Conservation (phyloP, 192 early-diverging fungal genomes). For the Backusella macrospora region DNA sequence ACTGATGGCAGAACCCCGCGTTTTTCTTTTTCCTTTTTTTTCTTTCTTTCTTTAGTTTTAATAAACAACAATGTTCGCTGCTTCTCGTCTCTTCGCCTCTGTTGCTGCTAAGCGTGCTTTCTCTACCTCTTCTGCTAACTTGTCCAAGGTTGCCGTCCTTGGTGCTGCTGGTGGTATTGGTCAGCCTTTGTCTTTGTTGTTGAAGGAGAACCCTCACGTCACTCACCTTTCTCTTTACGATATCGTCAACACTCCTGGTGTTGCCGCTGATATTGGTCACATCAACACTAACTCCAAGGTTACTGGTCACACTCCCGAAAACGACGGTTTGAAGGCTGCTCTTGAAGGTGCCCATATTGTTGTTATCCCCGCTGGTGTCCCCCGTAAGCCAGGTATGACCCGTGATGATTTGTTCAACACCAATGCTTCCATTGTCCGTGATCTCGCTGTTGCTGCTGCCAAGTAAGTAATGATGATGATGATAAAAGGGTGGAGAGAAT, state of each 20-base stretch:
- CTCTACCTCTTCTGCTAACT: conserved; percentile 29
- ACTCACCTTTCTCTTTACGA: conserved; percentile 92
- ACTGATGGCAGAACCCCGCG: not conserved
- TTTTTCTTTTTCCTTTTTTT: conserved; percentile 15
- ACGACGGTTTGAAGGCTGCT: conserved; percentile 50
- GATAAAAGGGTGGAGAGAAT: conserved; percentile 16
- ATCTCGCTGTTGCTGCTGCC: conserved; percentile 77
- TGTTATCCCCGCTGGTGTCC: conserved; percentile 96
- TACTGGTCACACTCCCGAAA: conserved; percentile 69
- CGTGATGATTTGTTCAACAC: conserved; percentile 99
- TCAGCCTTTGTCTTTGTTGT: conserved; percentile 92
- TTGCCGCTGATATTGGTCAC: conserved; percentile 93
- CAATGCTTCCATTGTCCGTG: conserved; percentile 88
- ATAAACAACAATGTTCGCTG: conserved; percentile 27
- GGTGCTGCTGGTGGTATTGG: conserved; percentile 95
- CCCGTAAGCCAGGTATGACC: conserved; percentile 98
- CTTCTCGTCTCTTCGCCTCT: conserved; percentile 21
- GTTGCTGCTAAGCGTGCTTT: conserved; percentile 34
- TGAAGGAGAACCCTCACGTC: conserved; percentile 89
- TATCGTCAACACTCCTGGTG: conserved; percentile 96
- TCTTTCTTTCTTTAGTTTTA: not conserved
- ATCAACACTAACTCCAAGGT: conserved; percentile 85
- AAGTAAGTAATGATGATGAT: conserved; percentile 52
- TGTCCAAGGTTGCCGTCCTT: conserved; percentile 53
- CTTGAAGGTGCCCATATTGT: conserved; percentile 44